Conservation (phyloP, 2,329 filamentous ascomycete genomes). For the Diaporthe australafricana region DNA sequence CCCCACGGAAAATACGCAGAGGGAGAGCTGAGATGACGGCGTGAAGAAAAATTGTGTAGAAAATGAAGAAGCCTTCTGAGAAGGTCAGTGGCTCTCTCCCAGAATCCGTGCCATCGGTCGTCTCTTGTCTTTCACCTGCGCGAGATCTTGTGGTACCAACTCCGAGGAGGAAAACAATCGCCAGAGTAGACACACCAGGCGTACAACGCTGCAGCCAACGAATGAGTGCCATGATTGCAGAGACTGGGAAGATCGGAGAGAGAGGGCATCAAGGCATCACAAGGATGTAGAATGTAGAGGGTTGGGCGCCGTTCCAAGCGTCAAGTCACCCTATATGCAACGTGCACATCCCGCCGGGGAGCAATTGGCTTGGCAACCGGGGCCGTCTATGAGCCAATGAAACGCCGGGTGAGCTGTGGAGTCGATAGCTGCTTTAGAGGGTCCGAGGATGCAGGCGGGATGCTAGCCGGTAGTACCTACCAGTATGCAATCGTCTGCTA, state of each 20-base stretch:
- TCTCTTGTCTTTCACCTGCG: not conserved
- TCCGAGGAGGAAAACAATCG: not conserved
- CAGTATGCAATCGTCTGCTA: too few relatives aligned
- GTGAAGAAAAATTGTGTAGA: constrained; percentile 20
- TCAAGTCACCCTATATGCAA: too few relatives aligned
- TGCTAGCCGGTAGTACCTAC: too few relatives aligned
- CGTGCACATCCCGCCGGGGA: too few relatives aligned
- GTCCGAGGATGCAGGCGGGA: too few relatives aligned
- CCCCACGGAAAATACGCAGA: constrained; percentile 13
- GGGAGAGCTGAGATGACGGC: not conserved
- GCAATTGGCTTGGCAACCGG: too few relatives aligned
- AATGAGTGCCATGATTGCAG: not conserved
- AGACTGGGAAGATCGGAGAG: not conserved
- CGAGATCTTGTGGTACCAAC: too few relatives aligned
- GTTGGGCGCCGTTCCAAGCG: too few relatives aligned
- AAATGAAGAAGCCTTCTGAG: constrained; percentile 16
- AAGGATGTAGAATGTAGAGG: not conserved
- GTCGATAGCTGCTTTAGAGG: too few relatives aligned
- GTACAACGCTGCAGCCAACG: constrained; percentile 18
- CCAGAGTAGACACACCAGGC: constrained; percentile 11
- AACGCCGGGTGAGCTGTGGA: too few relatives aligned
- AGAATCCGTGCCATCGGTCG: not conserved
- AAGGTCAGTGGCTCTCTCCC: not conserved
- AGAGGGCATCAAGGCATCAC: not conserved
- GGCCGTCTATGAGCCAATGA: too few relatives aligned